Conservation (phyloP, 164 flowering plant species). For the Vitis vinifera region ASM3070453v1 NC_081815.1:1718501-1719000, state of each 20-base stretch:
- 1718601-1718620: constrained; percentile 73
- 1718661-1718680: constrained; percentile 12
- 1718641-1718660: constrained; percentile 93
- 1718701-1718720: constrained; percentile 10
- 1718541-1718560: constrained; percentile 88
- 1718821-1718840: too few species aligned
- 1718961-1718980: too few species aligned
- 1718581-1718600: constrained; percentile 97
- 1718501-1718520: constrained; percentile 47
- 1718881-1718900: too few species aligned
- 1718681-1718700: neutral
- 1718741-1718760: neutral
- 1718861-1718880: too few species aligned
- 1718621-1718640: constrained; percentile 66
- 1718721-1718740: neutral
- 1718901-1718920: too few species aligned
- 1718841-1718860: too few species aligned
- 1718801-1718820: too few species aligned
- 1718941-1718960: too few species aligned
- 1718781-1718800: too few species aligned
- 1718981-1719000: fast-evolving
- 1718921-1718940: too few species aligned
- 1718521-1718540: constrained; percentile 89
- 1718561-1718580: constrained; percentile 95
- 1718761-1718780: constrained; percentile 1